These are phyloP conservation scores for Coprinopsis sp. DNA, from an alignment of 768 basidiomycete genomes.

Conservation along the genomic window DNA sequence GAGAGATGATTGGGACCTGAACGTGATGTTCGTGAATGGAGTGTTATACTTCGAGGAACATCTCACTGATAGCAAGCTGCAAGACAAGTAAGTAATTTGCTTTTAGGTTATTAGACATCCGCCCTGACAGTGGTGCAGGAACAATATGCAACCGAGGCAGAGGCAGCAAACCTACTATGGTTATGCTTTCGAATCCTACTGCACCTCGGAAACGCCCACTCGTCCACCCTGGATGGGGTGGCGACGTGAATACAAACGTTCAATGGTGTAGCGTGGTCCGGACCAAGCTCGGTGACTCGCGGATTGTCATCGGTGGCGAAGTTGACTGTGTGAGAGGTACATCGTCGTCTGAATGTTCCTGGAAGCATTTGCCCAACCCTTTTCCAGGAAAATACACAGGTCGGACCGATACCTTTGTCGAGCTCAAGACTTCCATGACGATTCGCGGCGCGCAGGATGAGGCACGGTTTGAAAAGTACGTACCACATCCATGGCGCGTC, in stretches of 20 bases:
- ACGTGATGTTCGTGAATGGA: slow-evolving; percentile 71
- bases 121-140: slow-evolving; percentile 36
- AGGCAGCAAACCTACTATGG: slow-evolving; percentile 73
- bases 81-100: slow-evolving; percentile 54
- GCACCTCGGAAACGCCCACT: slow-evolving; percentile 49
- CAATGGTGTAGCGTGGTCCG: slow-evolving; percentile 91
- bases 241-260: slow-evolving; percentile 80
- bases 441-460: slow-evolving; percentile 65
- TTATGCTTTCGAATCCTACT: slow-evolving; percentile 87
- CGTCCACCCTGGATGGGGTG: slow-evolving; percentile 58
- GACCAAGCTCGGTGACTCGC: slow-evolving; percentile 69
- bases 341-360: slow-evolving; percentile 10
- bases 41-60: slow-evolving; percentile 77
- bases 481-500: slow-evolving; percentile 1
- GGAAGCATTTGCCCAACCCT: slow-evolving; percentile 3
- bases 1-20: slow-evolving; percentile 73
- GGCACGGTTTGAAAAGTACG: slow-evolving; percentile 75
- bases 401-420: slow-evolving; percentile 66
- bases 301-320: slow-evolving; percentile 82
- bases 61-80: slow-evolving; percentile 49
- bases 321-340: slow-evolving; percentile 84
- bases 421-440: slow-evolving; percentile 79
- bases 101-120: not conserved
- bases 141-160: slow-evolving; percentile 60
- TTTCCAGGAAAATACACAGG: slow-evolving; percentile 58